phyloP scores from a whole-genome alignment of 2,329 filamentous ascomycete species.

The Mariannaea elegans region DNA sequence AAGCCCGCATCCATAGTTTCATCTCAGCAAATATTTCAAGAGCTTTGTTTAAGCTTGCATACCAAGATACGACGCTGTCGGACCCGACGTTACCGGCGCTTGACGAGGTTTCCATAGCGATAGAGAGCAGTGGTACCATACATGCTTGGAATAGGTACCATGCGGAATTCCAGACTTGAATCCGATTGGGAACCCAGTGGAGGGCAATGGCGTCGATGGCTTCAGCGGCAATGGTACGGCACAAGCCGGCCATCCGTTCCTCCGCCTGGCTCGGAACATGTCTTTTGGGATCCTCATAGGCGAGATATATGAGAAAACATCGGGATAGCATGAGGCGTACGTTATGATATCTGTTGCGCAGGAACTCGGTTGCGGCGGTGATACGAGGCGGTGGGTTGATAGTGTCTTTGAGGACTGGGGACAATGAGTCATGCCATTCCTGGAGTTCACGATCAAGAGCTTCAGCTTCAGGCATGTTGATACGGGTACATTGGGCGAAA shows the following conservation, averaged over 20 bases:
- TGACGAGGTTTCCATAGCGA: conserved; percentile 35
- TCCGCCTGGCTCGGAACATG: conserved; percentile 19
- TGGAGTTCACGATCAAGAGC: conserved; percentile 41
- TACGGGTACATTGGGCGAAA: conserved; percentile 39
- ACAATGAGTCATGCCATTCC: conserved; percentile 38
- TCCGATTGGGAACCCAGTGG: conserved; percentile 44
- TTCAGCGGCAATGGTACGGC: conserved; percentile 40
- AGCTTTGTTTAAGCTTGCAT: conserved; percentile 11
- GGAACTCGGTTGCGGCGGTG: conserved; percentile 40
- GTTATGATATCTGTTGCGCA: conserved; percentile 44
- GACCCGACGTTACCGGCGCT: background rate
- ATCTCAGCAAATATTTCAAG: conserved; percentile 16
- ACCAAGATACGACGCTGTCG: conserved; percentile 1
- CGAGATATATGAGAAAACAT: conserved; percentile 31
- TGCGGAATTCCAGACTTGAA: conserved; percentile 44
- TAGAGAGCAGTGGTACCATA: conserved; percentile 42
- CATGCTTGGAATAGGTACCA: conserved; percentile 47
- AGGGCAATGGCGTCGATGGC: conserved; percentile 44
- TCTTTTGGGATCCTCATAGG: conserved; percentile 29
- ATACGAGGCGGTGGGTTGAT: conserved; percentile 37
- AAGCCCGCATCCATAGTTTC: conserved; percentile 17
- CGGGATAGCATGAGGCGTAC: conserved; percentile 39
- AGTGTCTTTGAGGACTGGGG: conserved; percentile 31
- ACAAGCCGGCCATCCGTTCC: conserved; percentile 32
- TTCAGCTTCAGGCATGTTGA: conserved; percentile 36